Conservation (phyloP, 495 filamentous ascomycete species). For the Xylaria longipes region DNA sequence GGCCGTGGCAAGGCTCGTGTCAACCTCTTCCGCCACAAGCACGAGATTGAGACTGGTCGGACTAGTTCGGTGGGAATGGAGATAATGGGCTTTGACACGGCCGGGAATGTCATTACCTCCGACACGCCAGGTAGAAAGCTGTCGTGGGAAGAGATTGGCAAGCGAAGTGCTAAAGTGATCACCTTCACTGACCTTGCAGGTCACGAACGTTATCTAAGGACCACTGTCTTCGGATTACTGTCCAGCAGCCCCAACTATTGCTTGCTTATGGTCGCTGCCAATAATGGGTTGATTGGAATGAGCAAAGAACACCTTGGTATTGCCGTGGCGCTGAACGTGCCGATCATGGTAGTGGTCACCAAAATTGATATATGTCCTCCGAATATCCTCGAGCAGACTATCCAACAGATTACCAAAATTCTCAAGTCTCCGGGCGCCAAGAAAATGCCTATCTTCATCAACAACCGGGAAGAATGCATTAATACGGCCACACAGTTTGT, state of each 20-base stretch:
- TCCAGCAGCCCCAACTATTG: slow-evolving; percentile 98
- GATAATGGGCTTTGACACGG: slow-evolving; percentile 96
- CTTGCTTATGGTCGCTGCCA: slow-evolving; percentile 96
- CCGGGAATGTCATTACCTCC: slow-evolving; percentile 82
- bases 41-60: slow-evolving; percentile 93
- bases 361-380: slow-evolving; percentile 99
- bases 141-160: slow-evolving; percentile 98
- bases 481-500: slow-evolving; percentile 97
- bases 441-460: slow-evolving; percentile 98
- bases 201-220: slow-evolving; percentile 93
- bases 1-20: slow-evolving; percentile 92
- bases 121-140: slow-evolving; percentile 79
- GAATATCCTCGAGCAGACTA: slow-evolving; percentile 91
- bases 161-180: slow-evolving; percentile 94
- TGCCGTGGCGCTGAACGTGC: slow-evolving; percentile 92
- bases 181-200: slow-evolving; percentile 95
- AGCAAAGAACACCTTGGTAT: slow-evolving; percentile 97
- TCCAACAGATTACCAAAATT: slow-evolving; percentile 89
- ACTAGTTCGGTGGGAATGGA: slow-evolving; percentile 98
- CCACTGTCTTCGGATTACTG: slow-evolving; percentile 93
- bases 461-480: slow-evolving; percentile 87
- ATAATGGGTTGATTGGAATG: slow-evolving; percentile 97
- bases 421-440: slow-evolving; percentile 90
- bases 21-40: slow-evolving; percentile 97
- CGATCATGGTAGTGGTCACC: slow-evolving; percentile 97